Evolutionary conservation across 306 rosid genomes (phyloP).

Genomic region (Quillaja saponaria): DNA sequence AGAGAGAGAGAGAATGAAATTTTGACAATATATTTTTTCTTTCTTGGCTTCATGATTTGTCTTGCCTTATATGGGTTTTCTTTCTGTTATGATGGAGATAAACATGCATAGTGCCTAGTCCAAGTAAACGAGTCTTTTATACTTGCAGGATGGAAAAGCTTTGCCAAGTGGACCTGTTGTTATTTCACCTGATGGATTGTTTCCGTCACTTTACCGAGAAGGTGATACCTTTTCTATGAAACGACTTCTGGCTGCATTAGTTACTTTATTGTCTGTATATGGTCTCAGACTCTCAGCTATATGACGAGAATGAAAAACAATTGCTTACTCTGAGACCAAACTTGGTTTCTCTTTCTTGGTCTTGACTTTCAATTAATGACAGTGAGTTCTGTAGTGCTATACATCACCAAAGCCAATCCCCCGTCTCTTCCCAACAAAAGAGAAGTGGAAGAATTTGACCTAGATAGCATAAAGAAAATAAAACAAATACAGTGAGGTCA

Average conservation of each 20-base stretch:
- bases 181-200: slow-evolving; percentile 96
- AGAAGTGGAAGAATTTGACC: too few relatives aligned
- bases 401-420: too few relatives aligned
- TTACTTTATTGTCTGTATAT: slow-evolving; percentile 15
- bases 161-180: slow-evolving; percentile 92
- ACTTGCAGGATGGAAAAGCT: slow-evolving; percentile 84
- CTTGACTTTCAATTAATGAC: too few relatives aligned
- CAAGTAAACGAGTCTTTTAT: slow-evolving; percentile 20
- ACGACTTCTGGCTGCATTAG: slow-evolving; percentile 18
- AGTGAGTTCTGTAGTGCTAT: too few relatives aligned
- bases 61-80: neutral
- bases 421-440: too few relatives aligned
- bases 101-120: slow-evolving; percentile 18
- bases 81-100: slow-evolving; percentile 19
- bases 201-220: slow-evolving; percentile 91
- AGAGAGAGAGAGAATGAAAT: neutral
- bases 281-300: slow-evolving; percentile 22
- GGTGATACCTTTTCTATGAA: slow-evolving; percentile 47
- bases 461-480: too few relatives aligned
- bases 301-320: neutral
- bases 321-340: too few relatives aligned
- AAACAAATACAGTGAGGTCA: too few relatives aligned
- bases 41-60: neutral
- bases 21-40: slow-evolving; percentile 6
- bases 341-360: too few relatives aligned